Base-by-base conservation (phyloP, 495 filamentous ascomycete species). In the Mytilinidion resinicola region DNA sequence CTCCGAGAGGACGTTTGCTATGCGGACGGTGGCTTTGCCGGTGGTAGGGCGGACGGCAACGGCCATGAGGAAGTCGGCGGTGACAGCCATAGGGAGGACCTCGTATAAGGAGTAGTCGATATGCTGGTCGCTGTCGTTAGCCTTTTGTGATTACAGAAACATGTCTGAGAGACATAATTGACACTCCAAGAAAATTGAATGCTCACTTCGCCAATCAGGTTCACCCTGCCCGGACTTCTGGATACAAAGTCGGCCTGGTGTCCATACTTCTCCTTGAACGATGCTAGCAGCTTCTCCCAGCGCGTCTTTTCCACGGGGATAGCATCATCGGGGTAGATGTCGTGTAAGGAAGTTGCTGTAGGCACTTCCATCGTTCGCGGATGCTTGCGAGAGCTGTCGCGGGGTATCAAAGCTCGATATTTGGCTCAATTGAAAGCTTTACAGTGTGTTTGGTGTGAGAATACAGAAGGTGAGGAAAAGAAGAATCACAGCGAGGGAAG, bases 21-120 rank as follows among this genome's bases (percentile, higher is more conserved):
- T 83, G 39, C 80, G 81, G 37, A 90, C 74, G 12, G 72, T 72
- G 0, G 80, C 70, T 19, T 76, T 77, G 9, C 71, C 65, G 34
- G 67, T 55, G 10, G 74, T 63, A 9, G 74, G 72, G 60, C 79
- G 70, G 41, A 82, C 79, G 44, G 85, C 85, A 42, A 96, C 89
- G 50, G 92, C 93, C 57, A 98, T 79, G 42, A 98, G 80, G 54
- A 91, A 83, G 70, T 98, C 93, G 49, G 89, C 88, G 15, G 85
- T 90, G 62, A 96, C 87, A 54, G 91, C 93, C 82, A 96, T 97
- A 51, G 93, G 93, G 15, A 98, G 78, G 48, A 96, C 92, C 68
- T 92, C 84, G 76, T 96, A 98, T 37, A 97, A 83, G 17, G 89
- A 95, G 73, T 98, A 98, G 78, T 98, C 93, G 67, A 98, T 96